These are phyloP conservation scores for Amanita rimosa DNA, from an alignment of 768 basidiomycete genomes.

Conservation along the genomic window DNA sequence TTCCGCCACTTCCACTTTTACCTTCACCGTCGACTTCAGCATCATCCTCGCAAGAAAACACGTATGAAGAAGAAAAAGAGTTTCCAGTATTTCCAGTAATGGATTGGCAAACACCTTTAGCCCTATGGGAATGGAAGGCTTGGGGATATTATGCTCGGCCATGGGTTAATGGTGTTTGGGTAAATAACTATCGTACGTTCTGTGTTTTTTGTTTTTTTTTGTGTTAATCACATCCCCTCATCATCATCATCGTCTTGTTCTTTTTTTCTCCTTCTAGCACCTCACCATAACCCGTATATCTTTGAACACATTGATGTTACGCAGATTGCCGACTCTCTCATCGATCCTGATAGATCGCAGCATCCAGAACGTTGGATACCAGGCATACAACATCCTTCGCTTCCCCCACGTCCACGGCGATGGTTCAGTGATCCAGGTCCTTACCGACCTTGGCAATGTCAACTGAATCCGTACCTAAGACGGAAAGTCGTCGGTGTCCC, in stretches of 20 bases:
- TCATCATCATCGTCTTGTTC: background rate
- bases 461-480: conserved; percentile 5
- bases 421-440: conserved; percentile 1
- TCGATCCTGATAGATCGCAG: conserved; percentile 16
- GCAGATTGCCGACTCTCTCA: conserved; percentile 21
- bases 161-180: conserved; percentile 23
- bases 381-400: conserved; percentile 29
- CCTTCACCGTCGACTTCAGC: background rate
- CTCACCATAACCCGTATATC: conserved; percentile 8
- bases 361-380: conserved; percentile 39
- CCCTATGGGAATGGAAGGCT: conserved; percentile 34
- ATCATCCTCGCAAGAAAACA: background rate
- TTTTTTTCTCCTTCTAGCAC: background rate
- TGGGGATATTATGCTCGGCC: conserved; percentile 47
- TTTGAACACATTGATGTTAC: conserved; percentile 13
- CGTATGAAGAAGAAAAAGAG: background rate
- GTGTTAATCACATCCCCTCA: background rate
- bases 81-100: background rate
- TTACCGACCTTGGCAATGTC: background rate
- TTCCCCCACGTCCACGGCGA: conserved; percentile 3
- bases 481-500: conserved; percentile 1
- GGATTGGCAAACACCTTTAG: background rate
- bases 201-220: background rate
- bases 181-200: conserved; percentile 33
- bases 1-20: too few relatives aligned